Percentiles rank a stretch among this genome's conserved stretches.
Conservation (phyloP, 768 basidiomycete genomes). For the Symmetrospora coprosmae region DNA sequence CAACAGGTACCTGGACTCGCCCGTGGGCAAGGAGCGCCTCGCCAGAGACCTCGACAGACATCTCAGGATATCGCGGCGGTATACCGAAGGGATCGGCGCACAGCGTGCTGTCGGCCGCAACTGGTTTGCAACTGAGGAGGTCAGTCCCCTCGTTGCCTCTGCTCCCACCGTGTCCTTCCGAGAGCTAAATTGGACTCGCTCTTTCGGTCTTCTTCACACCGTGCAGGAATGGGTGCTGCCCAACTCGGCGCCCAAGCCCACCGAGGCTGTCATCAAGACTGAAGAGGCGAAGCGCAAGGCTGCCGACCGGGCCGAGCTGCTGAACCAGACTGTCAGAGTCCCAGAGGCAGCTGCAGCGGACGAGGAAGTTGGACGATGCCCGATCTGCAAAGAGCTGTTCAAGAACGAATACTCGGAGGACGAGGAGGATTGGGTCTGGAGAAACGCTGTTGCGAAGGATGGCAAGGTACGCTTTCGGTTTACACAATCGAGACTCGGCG, state of each 20-base stretch:
- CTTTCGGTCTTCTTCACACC: too few species aligned
- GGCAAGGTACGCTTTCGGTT: neutral
- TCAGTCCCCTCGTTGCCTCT: neutral
- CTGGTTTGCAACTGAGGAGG: slow-evolving; percentile 49
- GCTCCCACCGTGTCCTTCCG: neutral
- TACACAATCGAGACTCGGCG: too few species aligned
- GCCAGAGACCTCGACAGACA: slow-evolving; percentile 92
- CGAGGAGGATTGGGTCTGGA: slow-evolving; percentile 97
- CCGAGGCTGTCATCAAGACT: neutral
- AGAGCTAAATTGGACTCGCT: too few species aligned
- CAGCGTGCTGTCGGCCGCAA: slow-evolving; percentile 77
- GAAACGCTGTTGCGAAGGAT: slow-evolving; percentile 51
- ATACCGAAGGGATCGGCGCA: slow-evolving; percentile 48
- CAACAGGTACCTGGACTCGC: slow-evolving; percentile 62
- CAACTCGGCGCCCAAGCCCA: neutral
- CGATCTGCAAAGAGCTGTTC: slow-evolving; percentile 86
- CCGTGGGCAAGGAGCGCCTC: slow-evolving; percentile 57
- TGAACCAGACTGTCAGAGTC: slow-evolving; percentile 54
- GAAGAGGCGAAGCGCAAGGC: slow-evolving; percentile 44
- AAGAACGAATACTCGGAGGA: slow-evolving; percentile 87
- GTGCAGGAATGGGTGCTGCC: slow-evolving; percentile 64
- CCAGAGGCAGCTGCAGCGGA: slow-evolving; percentile 63
- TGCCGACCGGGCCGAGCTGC: slow-evolving; percentile 59
- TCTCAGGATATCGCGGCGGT: slow-evolving; percentile 74
- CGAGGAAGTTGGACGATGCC: slow-evolving; percentile 56